Evolutionary conservation across 441 rosid species (phyloP), one percentile per base, ranked within the genome.

Genomic region (Metrosideros polymorpha): DNA sequence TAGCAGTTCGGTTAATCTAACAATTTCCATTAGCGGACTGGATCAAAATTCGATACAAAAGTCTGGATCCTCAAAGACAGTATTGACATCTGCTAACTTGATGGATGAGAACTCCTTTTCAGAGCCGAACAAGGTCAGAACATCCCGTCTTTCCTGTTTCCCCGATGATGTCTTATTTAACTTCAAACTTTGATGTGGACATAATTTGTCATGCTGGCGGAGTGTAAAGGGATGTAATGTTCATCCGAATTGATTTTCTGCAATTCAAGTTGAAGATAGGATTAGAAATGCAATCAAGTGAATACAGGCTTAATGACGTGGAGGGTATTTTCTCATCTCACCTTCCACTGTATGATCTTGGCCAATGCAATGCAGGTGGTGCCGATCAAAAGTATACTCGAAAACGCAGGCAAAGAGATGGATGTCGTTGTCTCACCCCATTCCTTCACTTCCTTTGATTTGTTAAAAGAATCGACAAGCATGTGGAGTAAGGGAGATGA

Each of bases 31-130:
- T 32, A 87, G 86, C 4, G 98, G 98, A 75, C 66, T 94, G 89
- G 94, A 91, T 39, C 88, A 90, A 51, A 91, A 89, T 51, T 86
- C 93, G 22, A 84, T 89, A 86, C 87, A 84, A 52, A 27, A 86
- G 49, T 91, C 95, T 17, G 99, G 94, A 86, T 90, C 92, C 24
- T 93, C 92, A 82, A 91, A 87, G 91, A 92, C 92, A 1, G 77
- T 86, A 15, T 93, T 96, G 56, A 91, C 96, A 50, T 97, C 98
- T 77, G 75, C 83, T 25, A 93, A 93, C 85, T 82, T 89, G 84
- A 92, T 87, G 97, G 99, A 97, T 53, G 99, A 95, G 90, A 97
- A 97, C 88, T 93, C 99, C 86, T 97, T 95, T 88, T 35, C 71
- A 10, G 86, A 93, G 42, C 96, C 97, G n/a, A 87, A 86, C n/a